A percentile compares a stretch with the other conserved stretches of the same genome.
These are phyloP conservation scores for Fraxinus velutina DNA, from an alignment of 305 asterid species.

Conservation along the genomic window DNA sequence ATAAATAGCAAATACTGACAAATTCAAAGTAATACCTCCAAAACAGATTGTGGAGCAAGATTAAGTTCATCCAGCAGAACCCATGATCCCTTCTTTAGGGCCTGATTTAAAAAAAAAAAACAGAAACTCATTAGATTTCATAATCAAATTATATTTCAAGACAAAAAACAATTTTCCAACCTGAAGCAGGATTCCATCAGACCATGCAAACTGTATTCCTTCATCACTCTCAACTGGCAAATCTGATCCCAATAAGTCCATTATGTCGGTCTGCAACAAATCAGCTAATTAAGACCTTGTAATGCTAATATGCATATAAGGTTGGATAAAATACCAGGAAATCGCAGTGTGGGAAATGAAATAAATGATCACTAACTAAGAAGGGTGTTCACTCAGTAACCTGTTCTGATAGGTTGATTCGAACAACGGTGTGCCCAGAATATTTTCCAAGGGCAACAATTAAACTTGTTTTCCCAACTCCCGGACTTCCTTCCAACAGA, in stretches of 20 bases:
- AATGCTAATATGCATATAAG: slow-evolving; percentile 12
- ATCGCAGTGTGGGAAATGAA: slow-evolving; percentile 11
- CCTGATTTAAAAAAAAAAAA: slow-evolving; percentile 44
- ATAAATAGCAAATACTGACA: slow-evolving; percentile 15
- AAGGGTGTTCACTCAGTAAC: slow-evolving; percentile 32
- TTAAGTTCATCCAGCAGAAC: slow-evolving; percentile 96
- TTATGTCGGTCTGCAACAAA: slow-evolving; percentile 81
- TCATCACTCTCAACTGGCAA: slow-evolving; percentile 93
- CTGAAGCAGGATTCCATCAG: slow-evolving; percentile 98
- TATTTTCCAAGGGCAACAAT: slow-evolving; percentile 81
- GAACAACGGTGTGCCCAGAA: slow-evolving; percentile 92
- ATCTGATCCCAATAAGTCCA: slow-evolving; percentile 98
- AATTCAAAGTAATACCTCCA: slow-evolving; percentile 59
- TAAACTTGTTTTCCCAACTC: slow-evolving; percentile 97
- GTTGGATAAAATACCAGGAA: slow-evolving; percentile 8
- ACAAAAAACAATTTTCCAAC: slow-evolving; percentile 30
- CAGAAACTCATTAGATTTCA: slow-evolving; percentile 6
- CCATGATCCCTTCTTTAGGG: slow-evolving; percentile 94
- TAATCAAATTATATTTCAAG: slow-evolving; percentile 11
- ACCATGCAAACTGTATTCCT: slow-evolving; percentile 95
- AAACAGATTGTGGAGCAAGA: slow-evolving; percentile 97
- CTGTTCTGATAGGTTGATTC: slow-evolving; percentile 98
- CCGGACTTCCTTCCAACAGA: slow-evolving; percentile 98
- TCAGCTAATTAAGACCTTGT: slow-evolving; percentile 24
- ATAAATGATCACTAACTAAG: slow-evolving; percentile 1